Base-by-base conservation (phyloP, 2,329 filamentous ascomycete species). In the Cercospora berteroae region DNA sequence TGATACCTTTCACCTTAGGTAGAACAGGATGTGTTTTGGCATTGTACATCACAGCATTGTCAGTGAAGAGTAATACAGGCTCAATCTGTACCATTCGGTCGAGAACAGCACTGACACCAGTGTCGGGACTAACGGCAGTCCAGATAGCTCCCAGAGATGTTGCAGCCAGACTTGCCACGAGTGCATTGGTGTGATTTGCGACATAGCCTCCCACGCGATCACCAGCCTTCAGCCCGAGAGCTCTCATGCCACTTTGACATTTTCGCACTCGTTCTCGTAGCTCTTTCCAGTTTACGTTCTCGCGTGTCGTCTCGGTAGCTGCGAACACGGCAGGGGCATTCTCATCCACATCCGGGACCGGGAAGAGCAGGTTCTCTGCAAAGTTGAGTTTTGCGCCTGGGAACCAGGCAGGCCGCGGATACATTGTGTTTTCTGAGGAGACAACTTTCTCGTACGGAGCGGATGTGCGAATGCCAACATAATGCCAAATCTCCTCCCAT, bases 101-200 rank as follows among this genome's bases (percentile, higher is more conserved):
- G 27, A 98, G 82, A 0, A 98, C 94, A 16, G 94, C 94, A 74
- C 92, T 92, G 1, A 96, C 92, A 10, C 94, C 94, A 16, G 90
- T 97, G 78, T 98, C 94, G 2, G 94, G 93, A 74, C 92, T 96
- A 59, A 97, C 92, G 6, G 91, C 91, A 0, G 94, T 97, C 94
- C 94, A 98, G 42, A 97, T 87, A 16, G 91, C 94, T 31, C 95
- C 95, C 2, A 97, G 79, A 0, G 92, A 88, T 0, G 93, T 89
- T 0, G 93, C 87, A 1, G 92, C 91, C 33, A 99, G 84, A 89
- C 96, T 95, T 20, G 93, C 92, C 10, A 97, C 89, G 20, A 98
- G 82, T 0, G 94, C 91, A 78, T 96, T 91, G 6, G 88, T 88
- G 78, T 97, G 93, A 76, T 99, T 98, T 23, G 92, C 94, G 13